Percentiles rank a stretch among this genome's conserved stretches.
These are phyloP conservation scores for Aspergillus thermomutatus DNA, from an alignment of 2,329 filamentous ascomycete genomes.

Conservation along the genomic window DNA sequence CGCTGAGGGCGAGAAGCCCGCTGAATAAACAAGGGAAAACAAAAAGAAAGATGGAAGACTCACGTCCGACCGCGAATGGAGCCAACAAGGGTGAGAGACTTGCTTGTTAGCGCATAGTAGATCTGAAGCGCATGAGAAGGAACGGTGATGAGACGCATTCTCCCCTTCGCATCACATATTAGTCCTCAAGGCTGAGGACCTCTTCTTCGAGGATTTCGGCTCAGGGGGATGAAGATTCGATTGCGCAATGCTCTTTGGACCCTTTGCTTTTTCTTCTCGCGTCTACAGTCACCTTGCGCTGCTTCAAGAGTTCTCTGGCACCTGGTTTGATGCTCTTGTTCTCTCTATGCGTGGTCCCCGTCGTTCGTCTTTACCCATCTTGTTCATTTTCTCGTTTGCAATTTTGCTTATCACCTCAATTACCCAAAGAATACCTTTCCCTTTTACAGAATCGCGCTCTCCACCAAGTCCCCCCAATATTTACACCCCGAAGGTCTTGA, in stretches of 20 bases:
- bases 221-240: constrained; percentile 4
- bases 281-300: background rate
- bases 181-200: background rate
- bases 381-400: constrained; percentile 13
- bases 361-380: constrained; percentile 18
- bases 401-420: constrained; percentile 24
- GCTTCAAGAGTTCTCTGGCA: constrained; percentile 1
- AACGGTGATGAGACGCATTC: constrained; percentile 7
- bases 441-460: constrained; percentile 15
- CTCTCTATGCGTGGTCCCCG: constrained; percentile 13
- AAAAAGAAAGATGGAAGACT: constrained; percentile 27
- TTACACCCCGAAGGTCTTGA: constrained; percentile 13
- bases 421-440: constrained; percentile 28
- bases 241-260: constrained; percentile 3
- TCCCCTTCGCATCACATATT: constrained; percentile 1
- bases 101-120: constrained; percentile 3
- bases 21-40: constrained; percentile 37
- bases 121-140: constrained; percentile 1
- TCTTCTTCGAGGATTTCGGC: constrained; percentile 7
- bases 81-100: constrained; percentile 7
- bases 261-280: constrained; percentile 1
- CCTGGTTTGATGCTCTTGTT: constrained; percentile 10
- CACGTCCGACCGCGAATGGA: constrained; percentile 21
- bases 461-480: constrained; percentile 12
- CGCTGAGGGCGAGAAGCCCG: constrained; percentile 41